phyloP scores from a whole-genome alignment of 2,329 filamentous ascomycete species.

The Pestalotiopsis sp. region DNA sequence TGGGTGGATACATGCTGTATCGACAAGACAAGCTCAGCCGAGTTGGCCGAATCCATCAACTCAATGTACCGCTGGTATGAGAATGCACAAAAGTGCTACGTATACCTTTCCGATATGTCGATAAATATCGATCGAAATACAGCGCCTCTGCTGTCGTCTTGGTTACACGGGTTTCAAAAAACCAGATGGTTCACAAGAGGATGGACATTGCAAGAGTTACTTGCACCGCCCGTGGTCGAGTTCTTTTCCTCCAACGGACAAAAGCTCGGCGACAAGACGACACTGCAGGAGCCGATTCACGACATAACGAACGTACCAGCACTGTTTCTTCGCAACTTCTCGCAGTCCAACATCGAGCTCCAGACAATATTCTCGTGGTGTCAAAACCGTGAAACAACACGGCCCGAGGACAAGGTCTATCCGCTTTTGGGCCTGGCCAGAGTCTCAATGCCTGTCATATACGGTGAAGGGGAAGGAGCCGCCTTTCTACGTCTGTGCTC shows the following conservation, averaged over 20 bases:
- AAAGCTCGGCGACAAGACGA: slow-evolving; percentile 26
- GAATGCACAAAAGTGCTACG: slow-evolving; percentile 16
- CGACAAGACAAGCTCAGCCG: slow-evolving; percentile 6
- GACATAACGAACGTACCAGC: slow-evolving; percentile 25
- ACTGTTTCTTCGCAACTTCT: slow-evolving; percentile 16
- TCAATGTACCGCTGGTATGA: slow-evolving; percentile 11
- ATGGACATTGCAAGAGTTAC: slow-evolving; percentile 11
- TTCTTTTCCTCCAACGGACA: slow-evolving; percentile 27
- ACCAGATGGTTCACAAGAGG: slow-evolving; percentile 13
- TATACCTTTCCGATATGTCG: slow-evolving; percentile 7
- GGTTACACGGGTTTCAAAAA: background rate
- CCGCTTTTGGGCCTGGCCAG: background rate
- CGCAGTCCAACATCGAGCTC: background rate
- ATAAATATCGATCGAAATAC: background rate
- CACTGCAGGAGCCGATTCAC: slow-evolving; percentile 23
- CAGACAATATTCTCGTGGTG: background rate
- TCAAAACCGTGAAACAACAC: background rate
- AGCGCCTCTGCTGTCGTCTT: background rate
- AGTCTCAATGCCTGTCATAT: background rate
- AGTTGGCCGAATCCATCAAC: slow-evolving; percentile 12
- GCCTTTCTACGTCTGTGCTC: background rate
- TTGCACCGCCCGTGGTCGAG: slow-evolving; percentile 26
- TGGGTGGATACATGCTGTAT: slow-evolving; percentile 6
- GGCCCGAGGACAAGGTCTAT: slow-evolving; percentile 2
- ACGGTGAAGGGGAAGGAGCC: background rate